Percentiles rank a stretch among this genome's conserved stretches.
Conservation (phyloP, 306 rosid genomes). For the Mucuna pruriens region DNA sequence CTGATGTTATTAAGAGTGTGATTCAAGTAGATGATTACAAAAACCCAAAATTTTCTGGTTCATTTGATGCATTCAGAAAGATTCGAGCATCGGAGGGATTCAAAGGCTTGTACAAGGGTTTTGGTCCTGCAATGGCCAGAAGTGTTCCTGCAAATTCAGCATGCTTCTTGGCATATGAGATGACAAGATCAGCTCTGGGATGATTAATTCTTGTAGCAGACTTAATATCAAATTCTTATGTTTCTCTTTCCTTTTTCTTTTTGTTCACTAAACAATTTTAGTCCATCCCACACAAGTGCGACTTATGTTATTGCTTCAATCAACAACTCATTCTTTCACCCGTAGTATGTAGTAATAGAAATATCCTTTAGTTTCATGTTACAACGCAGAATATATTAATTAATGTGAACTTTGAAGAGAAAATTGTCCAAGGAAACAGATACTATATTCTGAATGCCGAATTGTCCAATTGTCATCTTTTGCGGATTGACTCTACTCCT, state of each 20-base stretch:
- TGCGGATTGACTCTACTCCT: background rate
- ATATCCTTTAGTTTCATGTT: background rate
- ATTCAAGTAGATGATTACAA: slow-evolving; percentile 87
- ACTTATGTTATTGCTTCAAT: slow-evolving; percentile 12
- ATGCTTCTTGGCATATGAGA: slow-evolving; percentile 92
- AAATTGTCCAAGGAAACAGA: background rate
- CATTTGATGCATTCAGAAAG: slow-evolving; percentile 73
- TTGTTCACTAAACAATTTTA: background rate
- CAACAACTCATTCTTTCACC: background rate
- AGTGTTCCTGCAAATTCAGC: slow-evolving; percentile 91
- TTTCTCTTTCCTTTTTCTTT: background rate
- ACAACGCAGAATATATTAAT: background rate
- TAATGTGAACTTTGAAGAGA: background rate
- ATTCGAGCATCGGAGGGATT: slow-evolving; percentile 66
- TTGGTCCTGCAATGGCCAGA: slow-evolving; percentile 85
- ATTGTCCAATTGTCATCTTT: background rate
- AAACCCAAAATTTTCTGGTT: slow-evolving; percentile 73
- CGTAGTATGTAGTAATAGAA: background rate
- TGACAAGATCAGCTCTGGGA: slow-evolving; percentile 82
- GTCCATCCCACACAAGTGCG: background rate
- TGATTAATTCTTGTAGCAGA: slow-evolving; percentile 45
- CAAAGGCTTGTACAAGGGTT: slow-evolving; percentile 81
- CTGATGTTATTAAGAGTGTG: slow-evolving; percentile 93
- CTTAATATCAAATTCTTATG: slow-evolving; percentile 19
- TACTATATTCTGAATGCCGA: background rate